phyloP scores from a whole-genome alignment of 257 asterid genomes.

The Nemophila menziesii region DNA sequence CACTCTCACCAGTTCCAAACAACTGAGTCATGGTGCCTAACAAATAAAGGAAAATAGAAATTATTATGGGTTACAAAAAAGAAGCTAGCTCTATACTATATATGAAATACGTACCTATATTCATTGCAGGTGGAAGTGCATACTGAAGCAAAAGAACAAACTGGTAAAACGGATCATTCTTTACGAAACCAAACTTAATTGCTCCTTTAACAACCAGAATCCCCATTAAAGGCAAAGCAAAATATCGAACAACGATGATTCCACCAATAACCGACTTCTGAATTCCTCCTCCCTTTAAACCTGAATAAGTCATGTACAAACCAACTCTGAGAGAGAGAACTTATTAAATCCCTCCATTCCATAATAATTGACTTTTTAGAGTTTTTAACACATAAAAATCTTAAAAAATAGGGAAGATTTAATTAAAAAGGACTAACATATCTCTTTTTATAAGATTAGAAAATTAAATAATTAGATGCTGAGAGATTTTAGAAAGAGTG shows the following conservation, averaged over 20 bases:
- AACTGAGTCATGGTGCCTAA: conserved; percentile 67
- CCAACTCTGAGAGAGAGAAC: too few relatives aligned
- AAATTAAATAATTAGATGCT: too few relatives aligned
- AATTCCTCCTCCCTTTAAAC: conserved; percentile 48
- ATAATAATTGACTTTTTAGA: too few relatives aligned
- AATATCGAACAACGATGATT: conserved; percentile 46
- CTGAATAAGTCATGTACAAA: too few relatives aligned
- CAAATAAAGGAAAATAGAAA: background rate
- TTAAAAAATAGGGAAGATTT: too few relatives aligned
- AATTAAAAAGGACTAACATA: too few relatives aligned
- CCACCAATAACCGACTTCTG: conserved; percentile 44
- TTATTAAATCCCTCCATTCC: too few relatives aligned
- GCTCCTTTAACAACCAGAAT: conserved; percentile 57
- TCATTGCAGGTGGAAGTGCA: conserved; percentile 88
- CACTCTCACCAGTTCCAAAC: conserved; percentile 73
- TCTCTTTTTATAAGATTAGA: too few relatives aligned
- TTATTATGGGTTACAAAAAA: background rate
- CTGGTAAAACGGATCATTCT: conserved; percentile 43
- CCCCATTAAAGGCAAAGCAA: conserved; percentile 59
- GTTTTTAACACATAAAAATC: too few relatives aligned
- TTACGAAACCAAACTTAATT: conserved; percentile 40
- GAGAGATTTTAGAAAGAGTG: too few relatives aligned
- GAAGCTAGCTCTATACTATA: background rate
- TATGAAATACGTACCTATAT: conserved; percentile 37
- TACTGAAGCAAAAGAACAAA: conserved; percentile 76